Percentiles rank a stretch among this genome's conserved stretches.
These are phyloP conservation scores for Fusarium luffae DNA, from an alignment of 2,329 filamentous ascomycete genomes.

Conservation along the genomic window DNA sequence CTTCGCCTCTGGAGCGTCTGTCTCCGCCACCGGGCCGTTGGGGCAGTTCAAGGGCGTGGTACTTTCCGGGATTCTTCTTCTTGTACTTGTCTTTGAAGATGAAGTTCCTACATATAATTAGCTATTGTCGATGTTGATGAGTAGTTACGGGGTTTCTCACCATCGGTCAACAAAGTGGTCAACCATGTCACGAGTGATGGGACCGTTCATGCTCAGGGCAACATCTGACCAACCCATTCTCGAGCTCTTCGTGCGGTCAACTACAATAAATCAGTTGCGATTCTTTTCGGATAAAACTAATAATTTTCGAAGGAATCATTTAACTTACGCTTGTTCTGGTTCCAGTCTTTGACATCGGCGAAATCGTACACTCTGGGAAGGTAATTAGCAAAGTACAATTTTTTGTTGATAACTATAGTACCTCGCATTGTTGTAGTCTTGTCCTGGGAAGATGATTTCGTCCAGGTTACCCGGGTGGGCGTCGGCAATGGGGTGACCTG, in stretches of 20 bases:
- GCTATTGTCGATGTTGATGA: neutral
- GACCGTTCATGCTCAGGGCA: conserved; percentile 78
- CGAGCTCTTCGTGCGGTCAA: conserved; percentile 81
- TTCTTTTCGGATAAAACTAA: too few species aligned
- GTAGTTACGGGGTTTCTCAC: conserved; percentile 51
- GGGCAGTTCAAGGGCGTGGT: conserved; percentile 48
- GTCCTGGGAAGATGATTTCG: conserved; percentile 83
- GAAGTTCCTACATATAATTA: conserved; percentile 70
- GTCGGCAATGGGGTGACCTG: conserved; percentile 81
- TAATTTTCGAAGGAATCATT: too few species aligned
- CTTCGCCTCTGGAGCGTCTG: conserved; percentile 33
- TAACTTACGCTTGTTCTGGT: conserved; percentile 77
- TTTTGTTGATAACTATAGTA: fast-evolving
- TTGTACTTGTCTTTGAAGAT: conserved; percentile 86
- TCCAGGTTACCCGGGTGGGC: conserved; percentile 82
- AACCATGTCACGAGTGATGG: conserved; percentile 78
- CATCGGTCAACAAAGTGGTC: conserved; percentile 87
- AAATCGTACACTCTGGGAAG: conserved; percentile 76
- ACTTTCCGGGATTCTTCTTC: conserved; percentile 62
- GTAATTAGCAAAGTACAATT: neutral
- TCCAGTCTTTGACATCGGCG: conserved; percentile 78
- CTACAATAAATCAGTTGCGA: conserved; percentile 44
- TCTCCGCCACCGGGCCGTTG: conserved; percentile 23
- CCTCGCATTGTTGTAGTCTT: conserved; percentile 90
- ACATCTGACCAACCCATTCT: conserved; percentile 96